Evolutionary conservation across 164 flowering plant genomes (phyloP), one percentile per base, ranked within the genome.

Genomic region (Houttuynia cordata): DNA sequence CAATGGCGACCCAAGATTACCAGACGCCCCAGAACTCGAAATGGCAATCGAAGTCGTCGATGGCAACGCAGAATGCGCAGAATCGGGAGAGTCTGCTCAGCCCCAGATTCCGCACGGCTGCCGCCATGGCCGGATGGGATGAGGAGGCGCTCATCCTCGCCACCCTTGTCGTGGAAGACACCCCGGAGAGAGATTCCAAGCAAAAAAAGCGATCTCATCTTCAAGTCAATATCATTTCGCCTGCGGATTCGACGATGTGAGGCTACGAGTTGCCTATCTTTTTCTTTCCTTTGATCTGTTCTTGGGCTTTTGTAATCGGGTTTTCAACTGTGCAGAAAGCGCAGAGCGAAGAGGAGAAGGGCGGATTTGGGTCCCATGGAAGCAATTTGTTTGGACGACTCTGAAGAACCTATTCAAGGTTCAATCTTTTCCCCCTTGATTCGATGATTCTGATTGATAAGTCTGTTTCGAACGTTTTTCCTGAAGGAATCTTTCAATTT

Each of bases 51-150:
- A 55, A 68, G 47, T 14, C 1, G 37, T 22, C 63, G 8, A 4
- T 51, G 34, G 22, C 39, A 25, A 64, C 51, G 20, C 69, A 62
- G 51, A 52, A 64, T 61, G 71, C 57, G 20, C 65, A 62, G 62
- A 66, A 49, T 63, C 30, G 15, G 30, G 79, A 75, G 17, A 59
- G 21, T 49, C 22, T 86, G 25, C 71, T 91, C 69, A 88, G 89
- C 56, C 95, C 95, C 13, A 58, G 95, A 63, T 87, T 91, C 76
- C 76, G 79, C 65, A 85, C 95, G 9, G 83, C 79, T 57, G 92
- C 84, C 0, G 95, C 81, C 24, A 82, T 85, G 96, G 98, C 96
- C 8, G 96, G 93, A 47, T 86, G 93, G 93, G 96, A 88, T 61
- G 98, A 88, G 71, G 96, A 91, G 60, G 74, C 92, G 0, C 76